Evolutionary conservation across 345 rosid genomes (phyloP), one percentile per base, ranked within the genome.

Genomic region (Cardamine resedifolia): DNA sequence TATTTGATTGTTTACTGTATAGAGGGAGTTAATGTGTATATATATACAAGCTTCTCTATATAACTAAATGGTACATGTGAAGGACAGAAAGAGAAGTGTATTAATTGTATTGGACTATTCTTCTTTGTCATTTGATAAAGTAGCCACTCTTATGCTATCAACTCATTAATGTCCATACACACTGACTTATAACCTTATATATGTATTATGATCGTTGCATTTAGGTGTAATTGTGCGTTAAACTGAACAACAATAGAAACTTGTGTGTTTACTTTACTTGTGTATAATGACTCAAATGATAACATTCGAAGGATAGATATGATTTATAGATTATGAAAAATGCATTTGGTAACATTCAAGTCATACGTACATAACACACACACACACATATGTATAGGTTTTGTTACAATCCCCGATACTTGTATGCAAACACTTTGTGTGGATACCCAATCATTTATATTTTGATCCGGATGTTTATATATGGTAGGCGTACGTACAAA

Each of bases 31-130:
- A 41, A 8, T n/a, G 21, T 52, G 11, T n/a, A 14, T 19, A 52
- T 45, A 14, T 28, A 58, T 56, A 24, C 58, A 58, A 39, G 71
- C 47, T 48, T 74, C 49, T 38, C 10, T 49, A 28, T n/a, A 43
- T 7, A 49, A 41, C 59, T 68, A 45, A 33, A 55, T 53, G 10
- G 68, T 67, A 60, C 78, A 67, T 74, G 73, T 67, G 78, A 59
- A 74, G 63, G 73, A 74, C 73, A 61, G 56, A 60, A 60, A 60
- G 74, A 60, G 64, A 67, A 41, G 16, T 67, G 68, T 51, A 67
- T 75, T 66, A 51, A 67, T 51, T 59, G 57, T 67, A 38, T 20
- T 67, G 57, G 63, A 67, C 68, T 51, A 59, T 60, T 75, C 68
- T 30, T 74, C 16, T 59, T 59, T 75, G 62, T 66, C 73, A 74